Evolutionary conservation across 2,329 filamentous ascomycete genomes (phyloP).

Genomic region (Pezicula carpinea): DNA sequence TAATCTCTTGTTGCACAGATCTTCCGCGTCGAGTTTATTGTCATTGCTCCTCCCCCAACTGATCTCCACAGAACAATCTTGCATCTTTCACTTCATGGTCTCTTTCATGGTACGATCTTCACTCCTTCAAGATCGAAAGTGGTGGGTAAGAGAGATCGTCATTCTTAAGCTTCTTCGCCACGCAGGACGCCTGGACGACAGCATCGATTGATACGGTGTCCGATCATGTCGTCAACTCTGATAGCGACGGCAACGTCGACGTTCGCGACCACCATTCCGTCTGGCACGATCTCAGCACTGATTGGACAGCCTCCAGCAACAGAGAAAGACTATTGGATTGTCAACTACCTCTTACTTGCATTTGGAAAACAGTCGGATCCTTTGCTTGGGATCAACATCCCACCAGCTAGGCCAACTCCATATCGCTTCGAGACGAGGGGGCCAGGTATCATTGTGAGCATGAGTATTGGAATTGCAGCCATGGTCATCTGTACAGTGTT

Average conservation of each 20-base stretch:
- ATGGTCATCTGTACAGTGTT: constrained; percentile 26
- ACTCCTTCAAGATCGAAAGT: no score
- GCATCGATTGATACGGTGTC: no score
- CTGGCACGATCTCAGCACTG: constrained; percentile 18
- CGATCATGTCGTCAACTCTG: constrained; percentile 1
- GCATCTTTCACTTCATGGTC: no score
- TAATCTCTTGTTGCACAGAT: no score
- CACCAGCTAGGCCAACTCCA: constrained; percentile 13
- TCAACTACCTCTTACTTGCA: constrained; percentile 21
- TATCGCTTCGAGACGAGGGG: constrained; percentile 24
- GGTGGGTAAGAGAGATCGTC: no score
- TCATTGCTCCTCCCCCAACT: no score
- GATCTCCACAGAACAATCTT: no score
- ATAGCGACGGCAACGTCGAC: constrained; percentile 2
- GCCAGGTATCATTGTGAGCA: constrained; percentile 23
- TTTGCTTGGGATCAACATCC: constrained; percentile 15
- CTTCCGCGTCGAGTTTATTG: no score
- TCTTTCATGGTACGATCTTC: no score
- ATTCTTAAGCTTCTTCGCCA: no score
- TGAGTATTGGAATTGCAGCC: constrained; percentile 25
- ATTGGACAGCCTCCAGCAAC: constrained; percentile 24
- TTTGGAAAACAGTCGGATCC: constrained; percentile 16
- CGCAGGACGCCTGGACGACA: no score
- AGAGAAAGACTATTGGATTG: constrained; percentile 26
- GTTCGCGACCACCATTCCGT: constrained; percentile 6